Conservation (phyloP, 495 filamentous ascomycete genomes). For the Hypomontagnella submonticulosa region DNA sequence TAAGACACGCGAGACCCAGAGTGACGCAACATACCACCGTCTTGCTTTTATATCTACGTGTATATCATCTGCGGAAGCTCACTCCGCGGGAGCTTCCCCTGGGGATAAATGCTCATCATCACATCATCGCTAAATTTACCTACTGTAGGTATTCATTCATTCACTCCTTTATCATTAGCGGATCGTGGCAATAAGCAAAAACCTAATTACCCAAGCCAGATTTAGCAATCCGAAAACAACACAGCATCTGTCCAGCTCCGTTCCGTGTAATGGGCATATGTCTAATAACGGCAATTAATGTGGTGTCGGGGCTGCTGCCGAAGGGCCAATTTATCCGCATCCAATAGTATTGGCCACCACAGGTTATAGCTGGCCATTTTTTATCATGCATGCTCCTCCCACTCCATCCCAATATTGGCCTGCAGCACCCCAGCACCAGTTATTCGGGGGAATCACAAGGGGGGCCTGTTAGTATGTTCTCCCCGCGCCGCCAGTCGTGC, state of each 20-base stretch:
- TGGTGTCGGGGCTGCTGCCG: constrained; percentile 11
- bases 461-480: constrained; percentile 5
- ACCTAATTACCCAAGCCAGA: constrained; percentile 28
- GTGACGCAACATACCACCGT: constrained; percentile 2
- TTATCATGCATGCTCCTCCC: constrained; percentile 9
- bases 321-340: constrained; percentile 35
- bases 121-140: constrained; percentile 6
- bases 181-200: constrained; percentile 6
- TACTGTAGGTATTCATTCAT: neutral
- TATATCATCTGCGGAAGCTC: constrained; percentile 15
- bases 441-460: neutral
- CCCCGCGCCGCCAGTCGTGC: constrained; percentile 10
- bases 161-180: neutral
- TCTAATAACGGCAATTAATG: constrained; percentile 28
- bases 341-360: constrained; percentile 19
- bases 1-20: neutral
- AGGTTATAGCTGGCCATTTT: constrained; percentile 10
- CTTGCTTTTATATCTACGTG: constrained; percentile 1
- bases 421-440: constrained; percentile 9
- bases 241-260: constrained; percentile 10
- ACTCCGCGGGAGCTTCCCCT: constrained; percentile 14
- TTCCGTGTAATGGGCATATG: constrained; percentile 1
- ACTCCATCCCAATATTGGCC: constrained; percentile 19
- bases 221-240: constrained; percentile 18
- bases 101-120: constrained; percentile 22